Evolutionary conservation across 2,329 filamentous ascomycete species (phyloP), one percentile per base, ranked within the genome.

Genomic region (Acrocalymma vagum): DNA sequence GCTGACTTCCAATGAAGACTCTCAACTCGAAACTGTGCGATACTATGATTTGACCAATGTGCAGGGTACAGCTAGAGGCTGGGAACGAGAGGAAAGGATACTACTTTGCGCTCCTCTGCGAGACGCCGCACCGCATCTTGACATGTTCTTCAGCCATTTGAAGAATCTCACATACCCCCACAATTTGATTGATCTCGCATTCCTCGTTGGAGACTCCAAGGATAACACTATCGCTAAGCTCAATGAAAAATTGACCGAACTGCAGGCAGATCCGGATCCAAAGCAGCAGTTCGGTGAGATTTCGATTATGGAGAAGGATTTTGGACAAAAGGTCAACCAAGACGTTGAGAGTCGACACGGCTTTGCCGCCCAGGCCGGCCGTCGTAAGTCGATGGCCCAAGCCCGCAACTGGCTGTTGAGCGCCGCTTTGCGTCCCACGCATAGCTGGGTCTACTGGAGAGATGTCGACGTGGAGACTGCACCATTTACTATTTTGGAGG

Each of bases 391-490:
- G 62, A 99, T 99, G 94, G 94, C 94, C 1, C 91, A 96, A 73
- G 94, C 94, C 34, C 83, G 94, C 49, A 99, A 99, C 72, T 99
- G 94, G 94, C 78, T 99, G 36, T 75, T 99, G 41, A 96, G 91
- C 62, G 93, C 94, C 26, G 93, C 94, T 15, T 76, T 99, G 38
- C 85, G 94, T 28, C 94, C 94, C 2, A 95, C 94, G 36, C 94
- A 99, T 68, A 96, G 92, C 52, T 99, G 94, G 94, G 94, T 99
- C 8, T 99, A 99, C 68, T 99, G 94, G 94, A 85, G 94, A 71
- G 94, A 99, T 74, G 94, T 96, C 16, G 94, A 99, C 72, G 94
- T 99, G 7, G 91, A 97, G 72, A 99, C 94, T 2, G 94, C 94
- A 3, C 94, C 94, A 0, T 94, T 93, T 64, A 97, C 94, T 0